A percentile compares a stretch with the other conserved stretches of the same genome.
These are phyloP conservation scores for Triangularia setosa DNA, from an alignment of 2,329 filamentous ascomycete species.

Conservation along the genomic window DNA sequence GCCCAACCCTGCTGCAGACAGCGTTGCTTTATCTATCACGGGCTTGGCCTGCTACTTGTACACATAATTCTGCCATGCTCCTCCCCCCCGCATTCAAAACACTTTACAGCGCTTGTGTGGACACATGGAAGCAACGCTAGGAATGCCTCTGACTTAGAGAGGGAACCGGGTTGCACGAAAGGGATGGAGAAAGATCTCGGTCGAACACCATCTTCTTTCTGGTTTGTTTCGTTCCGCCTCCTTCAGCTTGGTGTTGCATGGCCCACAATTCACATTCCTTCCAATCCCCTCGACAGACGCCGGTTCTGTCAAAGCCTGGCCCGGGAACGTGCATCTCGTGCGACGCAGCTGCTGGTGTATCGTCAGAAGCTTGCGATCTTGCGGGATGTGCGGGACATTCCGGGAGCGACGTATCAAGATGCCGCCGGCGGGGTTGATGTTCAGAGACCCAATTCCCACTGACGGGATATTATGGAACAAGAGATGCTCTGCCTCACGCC, in stretches of 20 bases:
- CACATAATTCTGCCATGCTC: background rate
- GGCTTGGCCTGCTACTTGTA: background rate
- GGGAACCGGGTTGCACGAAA: background rate
- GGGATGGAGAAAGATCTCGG: background rate
- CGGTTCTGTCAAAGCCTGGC: background rate
- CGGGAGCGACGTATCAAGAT: background rate
- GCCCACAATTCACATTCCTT: background rate
- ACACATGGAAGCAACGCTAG: constrained; percentile 1
- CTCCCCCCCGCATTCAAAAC: background rate
- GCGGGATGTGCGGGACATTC: background rate
- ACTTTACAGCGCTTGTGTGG: background rate
- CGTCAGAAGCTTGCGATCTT: background rate
- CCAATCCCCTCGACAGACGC: background rate
- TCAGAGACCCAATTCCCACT: background rate
- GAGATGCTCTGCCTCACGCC: background rate
- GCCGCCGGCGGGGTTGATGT: background rate
- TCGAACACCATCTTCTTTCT: background rate
- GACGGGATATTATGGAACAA: background rate
- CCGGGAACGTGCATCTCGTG: background rate
- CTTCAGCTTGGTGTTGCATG: background rate
- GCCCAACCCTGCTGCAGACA: constrained; percentile 13
- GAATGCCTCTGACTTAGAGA: background rate
- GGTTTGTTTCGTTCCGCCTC: background rate
- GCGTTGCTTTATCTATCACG: constrained; percentile 1
- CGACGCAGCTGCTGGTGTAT: background rate